Evolutionary conservation across 805 yeast species (phyloP).

Genomic region (Saccharomycopsis fermentans): DNA sequence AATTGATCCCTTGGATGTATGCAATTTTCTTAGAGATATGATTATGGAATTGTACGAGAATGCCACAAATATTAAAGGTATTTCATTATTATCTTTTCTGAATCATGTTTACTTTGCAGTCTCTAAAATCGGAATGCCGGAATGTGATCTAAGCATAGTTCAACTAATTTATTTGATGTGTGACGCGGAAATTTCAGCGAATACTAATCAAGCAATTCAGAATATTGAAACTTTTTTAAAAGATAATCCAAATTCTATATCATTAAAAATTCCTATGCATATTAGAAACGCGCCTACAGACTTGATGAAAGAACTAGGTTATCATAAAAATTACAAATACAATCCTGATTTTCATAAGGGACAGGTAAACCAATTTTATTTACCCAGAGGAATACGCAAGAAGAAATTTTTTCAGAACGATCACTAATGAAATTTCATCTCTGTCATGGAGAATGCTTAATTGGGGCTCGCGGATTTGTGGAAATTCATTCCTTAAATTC

Average conservation of each 20-base stretch:
- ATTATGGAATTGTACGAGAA: constrained; percentile 76
- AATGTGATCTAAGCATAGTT: constrained; percentile 79
- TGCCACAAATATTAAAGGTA: constrained; percentile 57
- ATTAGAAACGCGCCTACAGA: constrained; percentile 90
- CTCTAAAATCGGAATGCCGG: constrained; percentile 91
- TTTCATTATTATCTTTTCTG: constrained; percentile 87
- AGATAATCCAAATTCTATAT: constrained; percentile 13
- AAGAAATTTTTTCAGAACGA: constrained; percentile 39
- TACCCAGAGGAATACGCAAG: constrained; percentile 49
- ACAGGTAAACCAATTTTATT: constrained; percentile 57
- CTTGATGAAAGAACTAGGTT: constrained; percentile 82
- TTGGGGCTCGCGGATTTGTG: too few species aligned
- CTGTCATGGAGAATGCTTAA: too few species aligned
- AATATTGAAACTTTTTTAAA: constrained; percentile 19
- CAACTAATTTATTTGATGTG: constrained; percentile 89
- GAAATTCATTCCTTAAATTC: too few species aligned
- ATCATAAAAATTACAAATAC: constrained; percentile 77
- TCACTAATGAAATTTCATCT: too few species aligned
- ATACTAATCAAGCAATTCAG: constrained; percentile 48
- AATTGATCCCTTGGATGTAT: constrained; percentile 83
- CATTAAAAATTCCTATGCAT: constrained; percentile 49
- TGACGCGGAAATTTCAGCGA: constrained; percentile 65
- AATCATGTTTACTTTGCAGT: constrained; percentile 77
- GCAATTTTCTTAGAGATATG: constrained; percentile 90
- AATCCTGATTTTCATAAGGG: constrained; percentile 77